Evolutionary conservation across 2,329 filamentous ascomycete species (phyloP).

Genomic region (Albifimbria verrucaria): DNA sequence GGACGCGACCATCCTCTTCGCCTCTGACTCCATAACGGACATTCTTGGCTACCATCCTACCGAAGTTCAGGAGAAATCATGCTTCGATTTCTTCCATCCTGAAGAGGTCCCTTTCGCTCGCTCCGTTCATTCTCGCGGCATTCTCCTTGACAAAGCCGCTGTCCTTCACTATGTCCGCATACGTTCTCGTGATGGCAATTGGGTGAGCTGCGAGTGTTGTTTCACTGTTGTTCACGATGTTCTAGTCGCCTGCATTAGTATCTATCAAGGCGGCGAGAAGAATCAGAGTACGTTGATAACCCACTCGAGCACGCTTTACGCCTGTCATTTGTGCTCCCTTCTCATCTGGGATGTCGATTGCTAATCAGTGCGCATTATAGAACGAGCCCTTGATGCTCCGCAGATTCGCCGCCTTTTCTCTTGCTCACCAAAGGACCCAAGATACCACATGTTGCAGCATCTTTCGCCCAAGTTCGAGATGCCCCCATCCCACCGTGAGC

Average conservation of each 20-base stretch:
- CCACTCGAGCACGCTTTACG: no score
- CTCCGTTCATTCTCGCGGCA: conserved; percentile 67
- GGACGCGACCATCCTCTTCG: conserved; percentile 78
- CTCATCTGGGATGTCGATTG: no score
- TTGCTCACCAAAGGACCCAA: conserved; percentile 75
- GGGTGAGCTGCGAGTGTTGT: conserved; percentile 81
- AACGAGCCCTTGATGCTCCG: conserved; percentile 72
- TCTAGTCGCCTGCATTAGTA: conserved; percentile 77
- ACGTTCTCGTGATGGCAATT: conserved; percentile 63
- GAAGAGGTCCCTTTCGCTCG: conserved; percentile 75
- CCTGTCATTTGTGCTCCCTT: conserved; percentile 1
- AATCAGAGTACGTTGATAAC: conserved; percentile 70
- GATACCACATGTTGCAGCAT: conserved; percentile 87
- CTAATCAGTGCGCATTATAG: conserved; percentile 42
- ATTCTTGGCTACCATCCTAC: conserved; percentile 77
- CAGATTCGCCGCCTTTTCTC: conserved; percentile 77
- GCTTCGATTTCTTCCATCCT: conserved; percentile 83
- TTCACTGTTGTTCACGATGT: conserved; percentile 89
- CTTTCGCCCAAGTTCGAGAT: conserved; percentile 76
- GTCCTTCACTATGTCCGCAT: conserved; percentile 78
- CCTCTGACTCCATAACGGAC: conserved; percentile 78
- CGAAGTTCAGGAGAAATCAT: conserved; percentile 72
- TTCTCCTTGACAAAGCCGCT: conserved; percentile 79
- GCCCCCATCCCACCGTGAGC: conserved; percentile 66
- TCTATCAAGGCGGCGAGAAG: conserved; percentile 66